Base-by-base conservation (phyloP, 176 grass and related monocot genomes). In the Otatea glauca region DNA sequence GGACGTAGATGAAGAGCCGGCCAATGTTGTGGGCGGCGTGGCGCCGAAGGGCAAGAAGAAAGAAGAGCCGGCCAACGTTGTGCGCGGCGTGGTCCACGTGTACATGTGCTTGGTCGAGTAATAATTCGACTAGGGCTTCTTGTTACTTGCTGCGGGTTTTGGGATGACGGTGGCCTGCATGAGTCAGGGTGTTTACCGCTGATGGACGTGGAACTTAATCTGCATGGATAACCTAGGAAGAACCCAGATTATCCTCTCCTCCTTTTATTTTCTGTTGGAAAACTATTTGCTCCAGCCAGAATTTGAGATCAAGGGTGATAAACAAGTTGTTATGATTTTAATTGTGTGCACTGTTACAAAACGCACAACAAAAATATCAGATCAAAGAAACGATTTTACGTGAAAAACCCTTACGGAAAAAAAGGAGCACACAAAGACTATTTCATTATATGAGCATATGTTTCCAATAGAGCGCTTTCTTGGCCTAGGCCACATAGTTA, bases 41-140 rank as follows among this genome's bases (percentile, higher is more conserved):
- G 29, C 29, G 29, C 29, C 29, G 29, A 29, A 29, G 29, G 29
- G 29, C 29, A 29, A 29, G 29, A 29, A 29, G 29, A 29, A 29
- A 29, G 29, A 29, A 29, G 29, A 29, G 29, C 29, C 29, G 29
- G 29, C 29, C 29, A 29, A 29, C 29, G 29, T 29, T 29, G 29
- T 29, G 29, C 29, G 29, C 51, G 86, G 86, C 79, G 17, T 25
- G 39, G 72, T 88, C 72, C 2, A n/a, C 7, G 86, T 88, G 72
- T 5, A 0, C 21, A 21, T 88, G 42, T 9, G n/a, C 51, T 0
- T 88, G 68, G 65, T 34, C 21, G 77, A 53, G 50, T 29, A 29
- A 29, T 18, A 17, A 53, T 53, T 53, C 50, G 1, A 34, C 54
- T 56, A 21, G 54, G 15, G 17, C 5, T 56, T 51, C 15, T 51